Conservation (phyloP, 495 filamentous ascomycete species). For the Hypoxylon subgilvum region DNA sequence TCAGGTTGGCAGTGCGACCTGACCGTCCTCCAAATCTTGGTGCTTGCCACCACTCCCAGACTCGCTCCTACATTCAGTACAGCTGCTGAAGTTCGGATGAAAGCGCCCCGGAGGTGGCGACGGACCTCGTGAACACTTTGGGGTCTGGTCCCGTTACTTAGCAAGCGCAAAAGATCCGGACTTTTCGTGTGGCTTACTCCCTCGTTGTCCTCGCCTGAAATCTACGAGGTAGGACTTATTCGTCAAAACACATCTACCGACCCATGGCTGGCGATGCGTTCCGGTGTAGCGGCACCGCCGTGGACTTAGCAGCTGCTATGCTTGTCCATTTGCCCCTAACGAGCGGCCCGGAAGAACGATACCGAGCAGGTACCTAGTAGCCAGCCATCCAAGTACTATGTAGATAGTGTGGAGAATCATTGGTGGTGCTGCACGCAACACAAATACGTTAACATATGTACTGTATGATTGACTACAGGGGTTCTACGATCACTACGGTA, state of each 20-base stretch:
- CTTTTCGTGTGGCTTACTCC: slow-evolving; percentile 11
- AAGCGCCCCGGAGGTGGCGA: slow-evolving; percentile 9
- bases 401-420: slow-evolving; percentile 25
- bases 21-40: slow-evolving; percentile 1
- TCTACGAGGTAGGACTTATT: slow-evolving; percentile 7
- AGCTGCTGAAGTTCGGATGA: slow-evolving; percentile 13
- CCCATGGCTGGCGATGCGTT: slow-evolving; percentile 28
- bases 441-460: slow-evolving; percentile 11
- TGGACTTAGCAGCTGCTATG: slow-evolving; percentile 13
- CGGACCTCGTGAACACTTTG: slow-evolving; percentile 13
- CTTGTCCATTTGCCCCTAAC: slow-evolving; percentile 20
- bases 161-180: slow-evolving; percentile 2
- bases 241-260: slow-evolving; percentile 13
- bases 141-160: slow-evolving; percentile 16
- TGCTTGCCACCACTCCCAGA: slow-evolving; percentile 4
- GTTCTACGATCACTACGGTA: slow-evolving; percentile 41
- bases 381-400: slow-evolving; percentile 12
- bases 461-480: slow-evolving; percentile 37
- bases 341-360: slow-evolving; percentile 25
- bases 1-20: slow-evolving; percentile 14
- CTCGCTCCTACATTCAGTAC: slow-evolving; percentile 8
- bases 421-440: slow-evolving; percentile 28
- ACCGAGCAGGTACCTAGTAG: slow-evolving; percentile 4
- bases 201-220: neutral
- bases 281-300: slow-evolving; percentile 27